Conservation (phyloP, 768 basidiomycete species). For the Peribolospora baueri region DNA sequence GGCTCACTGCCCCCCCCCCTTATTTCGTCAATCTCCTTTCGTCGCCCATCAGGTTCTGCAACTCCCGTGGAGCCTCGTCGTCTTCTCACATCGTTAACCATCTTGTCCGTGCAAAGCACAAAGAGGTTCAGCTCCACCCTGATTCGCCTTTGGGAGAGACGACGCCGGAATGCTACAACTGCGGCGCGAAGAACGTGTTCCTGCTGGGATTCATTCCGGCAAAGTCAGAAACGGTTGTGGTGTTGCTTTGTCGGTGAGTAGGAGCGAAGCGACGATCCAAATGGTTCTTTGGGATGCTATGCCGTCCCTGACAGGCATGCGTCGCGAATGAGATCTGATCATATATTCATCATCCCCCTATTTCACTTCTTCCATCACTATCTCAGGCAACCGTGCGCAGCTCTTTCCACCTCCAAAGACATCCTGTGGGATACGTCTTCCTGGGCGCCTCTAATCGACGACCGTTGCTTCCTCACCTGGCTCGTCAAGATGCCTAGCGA, state of each 20-base stretch:
- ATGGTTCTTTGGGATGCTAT: too few relatives aligned
- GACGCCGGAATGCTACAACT: conserved; percentile 95
- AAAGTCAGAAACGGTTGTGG: conserved; percentile 95
- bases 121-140: conserved; percentile 88
- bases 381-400: conserved; percentile 81
- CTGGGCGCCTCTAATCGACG: conserved; percentile 97
- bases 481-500: conserved; percentile 91
- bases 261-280: neutral
- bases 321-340: neutral
- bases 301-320: too few relatives aligned
- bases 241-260: conserved; percentile 75
- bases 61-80: conserved; percentile 89
- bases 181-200: conserved; percentile 97
- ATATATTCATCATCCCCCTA: neutral
- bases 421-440: conserved; percentile 95
- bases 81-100: conserved; percentile 99
- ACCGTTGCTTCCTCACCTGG: conserved; percentile 97
- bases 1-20: too few relatives aligned
- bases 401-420: conserved; percentile 64
- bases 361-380: conserved; percentile 1
- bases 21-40: conserved; percentile 8
- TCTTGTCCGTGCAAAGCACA: conserved; percentile 94
- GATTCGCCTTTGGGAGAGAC: conserved; percentile 92
- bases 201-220: conserved; percentile 99
- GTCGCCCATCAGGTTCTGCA: conserved; percentile 42